phyloP scores from a whole-genome alignment of 2,329 filamentous ascomycete genomes.

The Monascus ruber region DNA sequence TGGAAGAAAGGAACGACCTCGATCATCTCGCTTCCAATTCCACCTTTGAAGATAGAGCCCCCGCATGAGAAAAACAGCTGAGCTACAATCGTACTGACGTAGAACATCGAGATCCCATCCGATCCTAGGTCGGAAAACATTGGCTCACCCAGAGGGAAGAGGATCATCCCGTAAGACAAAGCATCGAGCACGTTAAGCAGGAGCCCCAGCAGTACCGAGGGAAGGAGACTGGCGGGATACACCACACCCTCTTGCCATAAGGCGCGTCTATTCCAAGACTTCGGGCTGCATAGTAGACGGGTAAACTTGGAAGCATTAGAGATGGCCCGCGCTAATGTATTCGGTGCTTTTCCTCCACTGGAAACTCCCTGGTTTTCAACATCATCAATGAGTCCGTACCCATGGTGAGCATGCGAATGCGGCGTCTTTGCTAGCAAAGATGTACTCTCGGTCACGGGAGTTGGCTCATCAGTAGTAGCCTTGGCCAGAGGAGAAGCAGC shows the following conservation, averaged over 20 bases:
- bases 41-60: slow-evolving; percentile 79
- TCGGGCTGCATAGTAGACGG: slow-evolving; percentile 45
- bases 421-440: slow-evolving; percentile 21
- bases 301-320: slow-evolving; percentile 12
- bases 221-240: slow-evolving; percentile 59
- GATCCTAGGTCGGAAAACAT: slow-evolving; percentile 78
- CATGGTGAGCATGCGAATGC: slow-evolving; percentile 15
- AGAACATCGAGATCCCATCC: slow-evolving; percentile 96
- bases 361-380: slow-evolving; percentile 16
- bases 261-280: slow-evolving; percentile 57
- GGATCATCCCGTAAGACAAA: slow-evolving; percentile 89
- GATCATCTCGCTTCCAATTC: slow-evolving; percentile 93
- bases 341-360: slow-evolving; percentile 4
- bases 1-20: slow-evolving; percentile 98
- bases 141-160: slow-evolving; percentile 81
- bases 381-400: slow-evolving; percentile 22
- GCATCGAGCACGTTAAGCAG: slow-evolving; percentile 90
- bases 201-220: slow-evolving; percentile 77
- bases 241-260: slow-evolving; percentile 56
- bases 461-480: too few species aligned
- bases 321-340: slow-evolving; percentile 7
- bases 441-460: slow-evolving; percentile 21
- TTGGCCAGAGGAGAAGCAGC: slow-evolving; percentile 3
- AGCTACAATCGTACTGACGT: slow-evolving; percentile 90
- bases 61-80: slow-evolving; percentile 78